Percentiles rank a stretch among this genome's conserved stretches.
These are phyloP conservation scores for Trichoderma gamsii DNA, from an alignment of 495 filamentous ascomycete genomes.

Conservation along the genomic window DNA sequence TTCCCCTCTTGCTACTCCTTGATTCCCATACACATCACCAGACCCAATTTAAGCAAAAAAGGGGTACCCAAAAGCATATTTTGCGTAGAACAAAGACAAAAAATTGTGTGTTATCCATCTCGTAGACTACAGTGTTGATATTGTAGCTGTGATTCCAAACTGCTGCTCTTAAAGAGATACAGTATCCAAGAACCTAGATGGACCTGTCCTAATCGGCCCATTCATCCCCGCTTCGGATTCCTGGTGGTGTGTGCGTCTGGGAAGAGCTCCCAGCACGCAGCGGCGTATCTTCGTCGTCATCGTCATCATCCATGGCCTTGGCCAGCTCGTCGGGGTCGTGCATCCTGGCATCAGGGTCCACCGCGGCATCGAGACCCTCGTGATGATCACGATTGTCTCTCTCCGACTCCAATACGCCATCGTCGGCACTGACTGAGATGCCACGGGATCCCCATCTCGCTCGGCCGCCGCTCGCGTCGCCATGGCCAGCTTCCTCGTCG, in stretches of 20 bases:
- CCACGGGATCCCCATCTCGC: conserved; percentile 70
- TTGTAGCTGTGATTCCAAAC: not conserved
- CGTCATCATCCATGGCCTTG: conserved; percentile 43
- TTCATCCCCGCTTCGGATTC: conserved; percentile 6
- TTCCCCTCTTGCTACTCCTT: not conserved
- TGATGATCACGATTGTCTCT: conserved; percentile 23
- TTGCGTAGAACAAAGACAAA: not conserved
- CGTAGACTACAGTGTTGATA: not conserved
- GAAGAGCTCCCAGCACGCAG: conserved; percentile 10
- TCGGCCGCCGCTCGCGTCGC: conserved; percentile 23
- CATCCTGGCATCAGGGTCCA: conserved; percentile 51
- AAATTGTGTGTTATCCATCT: not conserved
- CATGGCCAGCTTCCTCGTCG: conserved; percentile 46
- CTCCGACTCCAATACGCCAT: conserved; percentile 55
- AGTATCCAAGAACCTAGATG: not conserved
- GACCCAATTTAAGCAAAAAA: not conserved
- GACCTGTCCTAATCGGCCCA: not conserved
- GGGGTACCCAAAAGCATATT: not conserved
- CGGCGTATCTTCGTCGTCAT: conserved; percentile 25
- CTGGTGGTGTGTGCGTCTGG: not conserved
- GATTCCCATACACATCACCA: not conserved
- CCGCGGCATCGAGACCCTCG: conserved; percentile 32
- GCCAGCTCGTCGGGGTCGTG: conserved; percentile 53
- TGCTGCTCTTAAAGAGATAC: not conserved
- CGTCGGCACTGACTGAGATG: conserved; percentile 76